Evolutionary conservation across 148 eudicot genomes (phyloP).

Genomic region (Cornus suecica): DNA sequence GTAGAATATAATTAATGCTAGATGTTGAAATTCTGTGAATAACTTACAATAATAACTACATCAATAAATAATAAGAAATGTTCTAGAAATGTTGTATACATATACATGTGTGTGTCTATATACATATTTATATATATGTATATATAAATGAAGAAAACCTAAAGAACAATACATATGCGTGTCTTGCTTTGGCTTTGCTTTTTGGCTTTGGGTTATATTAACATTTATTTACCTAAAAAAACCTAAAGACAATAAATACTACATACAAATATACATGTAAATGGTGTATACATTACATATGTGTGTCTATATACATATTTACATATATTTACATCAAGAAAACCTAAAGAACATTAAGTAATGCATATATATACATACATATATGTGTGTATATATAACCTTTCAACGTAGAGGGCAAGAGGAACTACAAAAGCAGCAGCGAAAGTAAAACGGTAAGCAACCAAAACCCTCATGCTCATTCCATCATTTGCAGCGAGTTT

Average conservation of each 20-base stretch:
- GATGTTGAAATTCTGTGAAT: too few relatives aligned
- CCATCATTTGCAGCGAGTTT: constrained; percentile 42
- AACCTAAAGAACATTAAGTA: neutral
- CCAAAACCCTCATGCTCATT: constrained; percentile 30
- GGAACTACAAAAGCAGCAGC: constrained; percentile 36
- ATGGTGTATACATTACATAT: constrained; percentile 5
- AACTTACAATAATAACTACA: too few relatives aligned
- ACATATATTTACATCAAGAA: neutral
- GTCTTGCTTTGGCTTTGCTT: too few relatives aligned
- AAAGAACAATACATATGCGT: too few relatives aligned
- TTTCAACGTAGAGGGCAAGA: constrained; percentile 42
- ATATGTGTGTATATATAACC: constrained; percentile 17
- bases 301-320: neutral
- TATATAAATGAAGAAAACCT: neutral
- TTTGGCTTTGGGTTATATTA: too few relatives aligned
- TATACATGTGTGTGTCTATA: neutral
- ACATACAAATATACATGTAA: too few relatives aligned
- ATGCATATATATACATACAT: too few relatives aligned
- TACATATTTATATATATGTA: neutral
- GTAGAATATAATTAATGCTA: too few relatives aligned
- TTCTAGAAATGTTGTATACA: neutral
- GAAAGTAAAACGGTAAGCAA: constrained; percentile 38
- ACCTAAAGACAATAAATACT: too few relatives aligned
- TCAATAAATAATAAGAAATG: too few relatives aligned
- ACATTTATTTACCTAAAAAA: too few relatives aligned